These are phyloP conservation scores for carrot (Daucus carota) DNA, from an alignment of 129 eudicot species.

Conservation along the genomic window DH1_v3.0 NC_030381.2:45700001-45700500, in stretches of 20 bases:
- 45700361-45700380: constrained; percentile 78
- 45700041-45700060: neutral
- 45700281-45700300: constrained; percentile 65
- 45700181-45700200: constrained; percentile 82
- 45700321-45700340: constrained; percentile 90
- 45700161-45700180: constrained; percentile 68
- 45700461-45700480: constrained; percentile 86
- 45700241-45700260: constrained; percentile 75
- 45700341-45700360: constrained; percentile 72
- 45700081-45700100: constrained; percentile 86
- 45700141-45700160: constrained; percentile 75
- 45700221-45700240: constrained; percentile 64
- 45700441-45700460: constrained; percentile 88
- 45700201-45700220: constrained; percentile 67
- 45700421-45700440: constrained; percentile 76
- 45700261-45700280: constrained; percentile 78
- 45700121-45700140: constrained; percentile 81
- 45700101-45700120: constrained; percentile 70
- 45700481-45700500: constrained; percentile 92
- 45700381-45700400: constrained; percentile 88
- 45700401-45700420: constrained; percentile 74
- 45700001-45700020: neutral
- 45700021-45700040: neutral
- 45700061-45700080: constrained; percentile 20
- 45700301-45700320: constrained; percentile 81